phyloP scores from a whole-genome alignment of 495 filamentous ascomycete genomes.

The Talaromyces trachyspermus region DNA sequence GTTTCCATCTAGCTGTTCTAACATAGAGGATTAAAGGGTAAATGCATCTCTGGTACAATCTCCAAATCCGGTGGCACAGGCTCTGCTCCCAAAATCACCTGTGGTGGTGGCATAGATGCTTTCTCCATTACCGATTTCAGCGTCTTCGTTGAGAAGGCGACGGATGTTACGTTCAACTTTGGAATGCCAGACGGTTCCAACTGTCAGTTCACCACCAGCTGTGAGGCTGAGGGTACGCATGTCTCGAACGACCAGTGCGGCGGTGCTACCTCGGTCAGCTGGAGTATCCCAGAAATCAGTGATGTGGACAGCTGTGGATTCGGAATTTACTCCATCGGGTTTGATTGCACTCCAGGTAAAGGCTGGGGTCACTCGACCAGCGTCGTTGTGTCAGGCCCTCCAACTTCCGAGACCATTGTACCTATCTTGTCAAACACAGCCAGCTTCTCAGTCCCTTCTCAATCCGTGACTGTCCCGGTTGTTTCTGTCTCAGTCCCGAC shows the following conservation, averaged over 20 bases:
- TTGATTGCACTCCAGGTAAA: slow-evolving; percentile 63
- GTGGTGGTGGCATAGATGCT: slow-evolving; percentile 38
- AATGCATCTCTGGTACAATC: slow-evolving; percentile 60
- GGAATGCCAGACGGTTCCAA: slow-evolving; percentile 68
- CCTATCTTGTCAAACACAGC: slow-evolving; percentile 22
- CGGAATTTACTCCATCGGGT: slow-evolving; percentile 69
- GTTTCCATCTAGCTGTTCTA: slow-evolving; percentile 15
- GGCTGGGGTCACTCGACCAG: no score
- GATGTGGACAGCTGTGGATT: slow-evolving; percentile 52
- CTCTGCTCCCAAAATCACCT: slow-evolving; percentile 51
- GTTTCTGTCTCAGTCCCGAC: slow-evolving; percentile 16
- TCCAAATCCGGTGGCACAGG: slow-evolving; percentile 29
- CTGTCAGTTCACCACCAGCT: slow-evolving; percentile 66
- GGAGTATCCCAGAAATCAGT: slow-evolving; percentile 59
- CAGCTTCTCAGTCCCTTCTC: not conserved
- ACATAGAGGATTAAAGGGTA: slow-evolving; percentile 28
- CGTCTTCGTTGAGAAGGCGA: slow-evolving; percentile 63
- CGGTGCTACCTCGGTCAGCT: slow-evolving; percentile 72
- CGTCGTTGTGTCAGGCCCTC: no score
- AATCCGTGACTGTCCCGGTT: slow-evolving; percentile 14
- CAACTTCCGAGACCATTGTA: no score
- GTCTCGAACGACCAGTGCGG: slow-evolving; percentile 83
- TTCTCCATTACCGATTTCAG: slow-evolving; percentile 73
- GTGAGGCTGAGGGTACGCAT: slow-evolving; percentile 54
- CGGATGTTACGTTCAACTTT: slow-evolving; percentile 75